A percentile compares a stretch with the other conserved stretches of the same genome.
These are phyloP conservation scores for Oryza brachyantha DNA, from an alignment of 176 grass and related monocot genomes.

Conservation along the genomic window DNA sequence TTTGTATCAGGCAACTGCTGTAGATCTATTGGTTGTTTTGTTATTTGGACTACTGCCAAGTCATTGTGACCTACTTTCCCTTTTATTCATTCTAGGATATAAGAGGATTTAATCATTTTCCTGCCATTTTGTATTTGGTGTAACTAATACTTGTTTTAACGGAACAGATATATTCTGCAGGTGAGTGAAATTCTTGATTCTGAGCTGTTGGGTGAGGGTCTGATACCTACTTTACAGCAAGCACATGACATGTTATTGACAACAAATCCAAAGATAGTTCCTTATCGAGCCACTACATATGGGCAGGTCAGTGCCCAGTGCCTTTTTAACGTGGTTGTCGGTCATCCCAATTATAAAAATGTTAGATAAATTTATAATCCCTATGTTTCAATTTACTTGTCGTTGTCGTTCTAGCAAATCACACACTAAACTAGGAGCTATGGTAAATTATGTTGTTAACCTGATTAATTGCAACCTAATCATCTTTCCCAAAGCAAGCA, in stretches of 20 bases:
- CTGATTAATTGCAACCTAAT: no score
- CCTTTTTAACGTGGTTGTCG: background rate
- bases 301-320: conserved; percentile 44
- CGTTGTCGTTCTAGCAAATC: no score
- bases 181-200: conserved; percentile 96
- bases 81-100: background rate
- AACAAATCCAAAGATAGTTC: conserved; percentile 66
- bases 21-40: background rate
- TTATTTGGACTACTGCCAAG: background rate
- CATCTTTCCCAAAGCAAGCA: no score
- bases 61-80: background rate
- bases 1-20: background rate
- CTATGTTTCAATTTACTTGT: no score
- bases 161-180: conserved; percentile 37
- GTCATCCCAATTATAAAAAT: conserved; percentile 13
- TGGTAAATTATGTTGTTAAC: no score
- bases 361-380: conserved; percentile 11
- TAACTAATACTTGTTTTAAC: background rate
- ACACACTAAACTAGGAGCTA: no score
- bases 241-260: conserved; percentile 78
- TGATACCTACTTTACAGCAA: conserved; percentile 90
- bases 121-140: conserved; percentile 1
- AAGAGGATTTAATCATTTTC: background rate
- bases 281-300: conserved; percentile 79
- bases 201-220: conserved; percentile 91